phyloP scores from a whole-genome alignment of 2,329 filamentous ascomycete species.

The Scytalidium sp. region DNA sequence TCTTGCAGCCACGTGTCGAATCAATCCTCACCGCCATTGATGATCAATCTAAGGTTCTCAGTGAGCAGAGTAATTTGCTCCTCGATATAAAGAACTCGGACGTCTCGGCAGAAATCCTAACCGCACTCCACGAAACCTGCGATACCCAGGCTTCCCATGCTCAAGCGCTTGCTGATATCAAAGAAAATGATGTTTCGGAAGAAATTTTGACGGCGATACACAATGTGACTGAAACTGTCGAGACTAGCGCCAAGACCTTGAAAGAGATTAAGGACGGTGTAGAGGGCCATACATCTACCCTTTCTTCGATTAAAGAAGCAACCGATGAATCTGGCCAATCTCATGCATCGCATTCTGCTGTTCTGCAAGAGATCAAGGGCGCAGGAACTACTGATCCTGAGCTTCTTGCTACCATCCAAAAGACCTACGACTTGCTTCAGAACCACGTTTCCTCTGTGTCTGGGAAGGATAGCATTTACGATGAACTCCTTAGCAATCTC shows the following conservation, averaged over 20 bases:
- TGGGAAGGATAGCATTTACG: conserved; percentile 14
- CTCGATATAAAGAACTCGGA: conserved; percentile 27
- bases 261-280: conserved; percentile 18
- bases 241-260: background rate
- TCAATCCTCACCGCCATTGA: background rate
- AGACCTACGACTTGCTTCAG: conserved; percentile 13
- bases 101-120: conserved; percentile 26
- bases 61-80: conserved; percentile 9
- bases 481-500: conserved; percentile 17
- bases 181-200: conserved; percentile 25
- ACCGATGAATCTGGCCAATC: conserved; percentile 13
- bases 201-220: conserved; percentile 28
- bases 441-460: conserved; percentile 12
- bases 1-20: background rate
- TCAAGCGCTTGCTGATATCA: conserved; percentile 19
- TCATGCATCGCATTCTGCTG: conserved; percentile 11
- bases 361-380: conserved; percentile 16
- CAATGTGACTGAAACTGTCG: background rate
- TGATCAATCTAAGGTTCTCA: background rate
- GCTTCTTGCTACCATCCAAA: conserved; percentile 10
- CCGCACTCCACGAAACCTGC: conserved; percentile 21
- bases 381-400: conserved; percentile 8
- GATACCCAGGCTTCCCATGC: conserved; percentile 16
- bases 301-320: conserved; percentile 14
- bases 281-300: conserved; percentile 8